Percentiles rank a stretch among this genome's conserved stretches.
Evolutionary conservation across 495 filamentous ascomycete genomes (phyloP).

Genomic region (Trichoderma reesei): DNA sequence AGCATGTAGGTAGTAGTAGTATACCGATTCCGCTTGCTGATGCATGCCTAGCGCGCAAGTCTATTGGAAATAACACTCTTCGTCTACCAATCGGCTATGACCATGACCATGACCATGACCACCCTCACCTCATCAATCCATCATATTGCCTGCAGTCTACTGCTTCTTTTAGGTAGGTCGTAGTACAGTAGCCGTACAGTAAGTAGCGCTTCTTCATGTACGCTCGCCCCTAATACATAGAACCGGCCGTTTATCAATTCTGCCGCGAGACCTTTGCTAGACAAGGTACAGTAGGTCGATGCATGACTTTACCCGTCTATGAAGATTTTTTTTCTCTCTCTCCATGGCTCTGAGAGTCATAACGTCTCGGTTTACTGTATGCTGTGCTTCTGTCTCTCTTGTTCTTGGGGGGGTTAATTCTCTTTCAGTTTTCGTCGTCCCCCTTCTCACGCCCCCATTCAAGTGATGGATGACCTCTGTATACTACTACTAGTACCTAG

Average conservation of each 20-base stretch:
- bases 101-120: neutral
- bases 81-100: neutral
- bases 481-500: too few species aligned
- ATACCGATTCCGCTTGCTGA: conserved; percentile 1
- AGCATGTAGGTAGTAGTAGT: neutral
- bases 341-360: neutral
- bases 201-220: neutral
- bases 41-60: conserved; percentile 1
- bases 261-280: neutral
- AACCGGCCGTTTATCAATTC: neutral
- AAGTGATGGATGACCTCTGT: too few species aligned
- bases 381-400: neutral
- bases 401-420: neutral
- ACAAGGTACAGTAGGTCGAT: neutral
- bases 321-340: neutral
- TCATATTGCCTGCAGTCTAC: neutral
- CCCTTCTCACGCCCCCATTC: too few species aligned
- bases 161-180: neutral
- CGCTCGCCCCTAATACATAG: neutral
- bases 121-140: too few species aligned
- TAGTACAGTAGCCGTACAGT: neutral
- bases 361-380: neutral
- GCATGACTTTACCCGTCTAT: neutral
- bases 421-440: neutral
- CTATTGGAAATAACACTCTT: neutral